Conservation (phyloP, 257 asterid species). For the Scutellaria galericulata region DNA sequence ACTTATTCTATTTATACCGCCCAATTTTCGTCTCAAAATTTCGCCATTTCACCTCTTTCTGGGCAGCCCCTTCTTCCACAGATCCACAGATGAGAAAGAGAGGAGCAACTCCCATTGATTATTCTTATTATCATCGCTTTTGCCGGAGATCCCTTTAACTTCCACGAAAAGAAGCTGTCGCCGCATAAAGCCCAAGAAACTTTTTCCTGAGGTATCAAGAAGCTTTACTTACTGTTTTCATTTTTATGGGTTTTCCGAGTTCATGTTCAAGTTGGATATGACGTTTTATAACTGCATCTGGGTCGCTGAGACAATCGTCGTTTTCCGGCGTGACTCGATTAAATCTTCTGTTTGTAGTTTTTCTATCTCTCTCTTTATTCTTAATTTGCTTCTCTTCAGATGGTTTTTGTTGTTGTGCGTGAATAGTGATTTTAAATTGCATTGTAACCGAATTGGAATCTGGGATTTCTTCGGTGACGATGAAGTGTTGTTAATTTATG, state of each 20-base stretch:
- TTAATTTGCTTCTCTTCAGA: not conserved
- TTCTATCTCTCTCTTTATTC: not conserved
- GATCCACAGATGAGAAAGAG: not conserved
- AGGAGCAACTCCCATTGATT: slow-evolving; percentile 14
- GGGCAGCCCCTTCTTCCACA: slow-evolving; percentile 19
- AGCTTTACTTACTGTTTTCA: not conserved
- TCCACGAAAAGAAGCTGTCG: not conserved
- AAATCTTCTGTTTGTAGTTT: not conserved
- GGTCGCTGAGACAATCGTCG: not conserved
- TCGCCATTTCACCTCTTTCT: slow-evolving; percentile 54
- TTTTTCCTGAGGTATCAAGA: slow-evolving; percentile 28
- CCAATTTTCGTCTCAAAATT: slow-evolving; percentile 40
- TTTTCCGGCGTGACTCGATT: not conserved
- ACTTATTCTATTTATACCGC: slow-evolving; percentile 43
- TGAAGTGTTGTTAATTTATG: not conserved
- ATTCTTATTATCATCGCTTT: not conserved
- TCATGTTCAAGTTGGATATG: slow-evolving; percentile 8
- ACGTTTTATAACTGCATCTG: too few species aligned
- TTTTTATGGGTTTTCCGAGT: not conserved
- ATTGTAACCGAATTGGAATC: not conserved
- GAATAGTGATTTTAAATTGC: not conserved
- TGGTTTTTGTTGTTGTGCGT: not conserved
- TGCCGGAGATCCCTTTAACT: not conserved
- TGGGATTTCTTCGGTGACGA: not conserved
- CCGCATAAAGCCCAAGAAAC: not conserved